Percentiles rank a stretch among this genome's conserved stretches.
These are phyloP conservation scores for Ganoderma lucidum DNA, from an alignment of 1,284 basidiomycete genomes.

Conservation along the genomic window DNA sequence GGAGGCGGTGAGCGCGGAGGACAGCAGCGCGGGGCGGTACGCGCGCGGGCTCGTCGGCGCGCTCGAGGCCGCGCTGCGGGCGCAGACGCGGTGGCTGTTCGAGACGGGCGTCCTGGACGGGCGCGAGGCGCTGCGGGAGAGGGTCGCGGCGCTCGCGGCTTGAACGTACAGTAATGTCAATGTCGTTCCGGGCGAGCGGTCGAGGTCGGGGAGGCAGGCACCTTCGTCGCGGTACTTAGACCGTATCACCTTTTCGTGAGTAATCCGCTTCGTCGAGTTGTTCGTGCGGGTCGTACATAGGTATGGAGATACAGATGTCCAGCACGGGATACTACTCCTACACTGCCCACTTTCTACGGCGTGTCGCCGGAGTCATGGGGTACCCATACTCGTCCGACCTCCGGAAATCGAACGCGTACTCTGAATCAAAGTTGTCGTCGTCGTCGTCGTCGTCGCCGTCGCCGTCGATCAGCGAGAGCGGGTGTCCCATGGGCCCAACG, in stretches of 20 bases:
- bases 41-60: constrained; percentile 4
- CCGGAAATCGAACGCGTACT: not conserved
- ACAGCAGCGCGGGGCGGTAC: constrained; percentile 16
- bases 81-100: not conserved
- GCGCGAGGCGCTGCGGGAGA: not conserved
- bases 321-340: not conserved
- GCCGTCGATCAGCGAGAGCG: not conserved
- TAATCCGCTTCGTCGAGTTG: too few relatives aligned
- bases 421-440: not conserved
- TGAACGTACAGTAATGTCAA: not conserved
- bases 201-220: too few relatives aligned
- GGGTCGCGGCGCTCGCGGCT: not conserved
- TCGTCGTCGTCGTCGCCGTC: not conserved
- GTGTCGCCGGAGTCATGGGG: not conserved
- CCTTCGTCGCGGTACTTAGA: too few relatives aligned
- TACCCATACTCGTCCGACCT: not conserved
- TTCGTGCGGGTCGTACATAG: too few relatives aligned
- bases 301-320: too few relatives aligned
- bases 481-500: not conserved
- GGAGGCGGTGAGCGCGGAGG: constrained; percentile 14
- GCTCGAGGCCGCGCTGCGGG: constrained; percentile 1
- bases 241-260: too few relatives aligned
- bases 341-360: not conserved
- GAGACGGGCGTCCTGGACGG: constrained; percentile 27
- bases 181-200: too few relatives aligned